These are phyloP conservation scores for Rutstroemia sp. DNA, from an alignment of 2,329 filamentous ascomycete species.

Conservation along the genomic window DNA sequence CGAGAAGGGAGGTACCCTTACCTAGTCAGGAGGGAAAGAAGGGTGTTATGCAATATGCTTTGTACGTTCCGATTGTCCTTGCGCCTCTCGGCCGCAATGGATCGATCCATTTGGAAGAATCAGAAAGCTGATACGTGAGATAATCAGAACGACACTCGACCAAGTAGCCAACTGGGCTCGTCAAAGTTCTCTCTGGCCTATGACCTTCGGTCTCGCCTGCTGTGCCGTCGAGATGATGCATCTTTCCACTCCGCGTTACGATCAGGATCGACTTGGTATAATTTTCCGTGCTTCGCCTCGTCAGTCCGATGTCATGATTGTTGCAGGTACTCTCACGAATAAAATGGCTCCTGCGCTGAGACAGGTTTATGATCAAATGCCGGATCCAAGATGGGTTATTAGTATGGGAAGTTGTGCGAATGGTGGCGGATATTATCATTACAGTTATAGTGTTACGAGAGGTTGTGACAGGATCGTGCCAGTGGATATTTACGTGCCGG, in stretches of 20 bases:
- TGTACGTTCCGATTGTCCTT: conserved; percentile 51
- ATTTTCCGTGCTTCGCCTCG: conserved; percentile 85
- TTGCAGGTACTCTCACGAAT: conserved; percentile 87
- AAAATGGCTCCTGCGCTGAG: conserved; percentile 91
- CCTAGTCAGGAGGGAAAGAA: conserved; percentile 74
- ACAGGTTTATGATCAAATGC: conserved; percentile 95
- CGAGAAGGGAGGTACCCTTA: conserved; percentile 65
- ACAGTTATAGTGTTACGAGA: conserved; percentile 70
- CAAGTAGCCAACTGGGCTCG: conserved; percentile 77
- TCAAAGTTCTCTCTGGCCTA: conserved; percentile 79
- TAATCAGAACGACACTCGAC: conserved; percentile 64
- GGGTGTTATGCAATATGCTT: conserved; percentile 74
- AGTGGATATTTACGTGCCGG: conserved; percentile 74
- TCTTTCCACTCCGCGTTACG: conserved; percentile 78
- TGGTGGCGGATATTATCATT: conserved; percentile 81
- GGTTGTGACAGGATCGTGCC: conserved; percentile 72
- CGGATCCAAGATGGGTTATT: conserved; percentile 78
- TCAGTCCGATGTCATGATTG: conserved; percentile 89
- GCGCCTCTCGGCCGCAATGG: background rate
- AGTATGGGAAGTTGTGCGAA: conserved; percentile 83
- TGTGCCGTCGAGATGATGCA: conserved; percentile 94
- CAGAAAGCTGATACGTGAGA: background rate
- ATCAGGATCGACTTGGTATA: conserved; percentile 81
- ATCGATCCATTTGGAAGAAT: background rate
- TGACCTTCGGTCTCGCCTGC: conserved; percentile 84